Percentiles rank a stretch among this genome's conserved stretches.
Conservation (phyloP, 495 filamentous ascomycete species). For the Bathelium albidoporum region DNA sequence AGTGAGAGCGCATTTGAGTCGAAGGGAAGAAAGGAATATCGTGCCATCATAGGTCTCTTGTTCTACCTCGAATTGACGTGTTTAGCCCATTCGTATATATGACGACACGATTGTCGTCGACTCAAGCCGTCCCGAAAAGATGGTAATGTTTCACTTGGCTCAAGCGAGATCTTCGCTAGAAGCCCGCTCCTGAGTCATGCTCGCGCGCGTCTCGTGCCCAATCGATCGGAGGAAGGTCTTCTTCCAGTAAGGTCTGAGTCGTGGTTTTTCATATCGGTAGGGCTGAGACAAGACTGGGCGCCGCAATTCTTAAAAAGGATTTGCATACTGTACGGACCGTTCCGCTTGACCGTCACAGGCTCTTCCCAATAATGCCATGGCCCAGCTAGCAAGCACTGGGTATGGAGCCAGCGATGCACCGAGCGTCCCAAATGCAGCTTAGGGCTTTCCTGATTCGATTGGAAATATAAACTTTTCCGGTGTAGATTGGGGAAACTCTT, state of each 20-base stretch:
- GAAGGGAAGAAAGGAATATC: background rate
- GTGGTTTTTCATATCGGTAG: background rate
- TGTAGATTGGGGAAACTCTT: too few relatives aligned
- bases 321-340: background rate
- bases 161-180: background rate
- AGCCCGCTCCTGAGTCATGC: background rate
- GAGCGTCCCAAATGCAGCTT: background rate
- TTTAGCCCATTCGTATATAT: background rate
- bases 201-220: background rate
- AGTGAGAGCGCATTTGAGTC: background rate
- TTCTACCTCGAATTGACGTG: background rate
- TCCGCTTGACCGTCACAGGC: background rate
- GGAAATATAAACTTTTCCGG: background rate
- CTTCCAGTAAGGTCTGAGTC: background rate
- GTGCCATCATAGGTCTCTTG: background rate
- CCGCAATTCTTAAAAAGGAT: background rate
- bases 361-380: background rate
- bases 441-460: background rate
- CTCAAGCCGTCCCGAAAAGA: background rate
- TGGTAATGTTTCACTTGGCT: background rate
- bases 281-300: background rate
- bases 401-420: background rate
- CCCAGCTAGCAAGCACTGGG: background rate
- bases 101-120: background rate
- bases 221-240: background rate